Evolutionary conservation across 495 filamentous ascomycete species (phyloP).

Genomic region (Aspergillus baeticus): DNA sequence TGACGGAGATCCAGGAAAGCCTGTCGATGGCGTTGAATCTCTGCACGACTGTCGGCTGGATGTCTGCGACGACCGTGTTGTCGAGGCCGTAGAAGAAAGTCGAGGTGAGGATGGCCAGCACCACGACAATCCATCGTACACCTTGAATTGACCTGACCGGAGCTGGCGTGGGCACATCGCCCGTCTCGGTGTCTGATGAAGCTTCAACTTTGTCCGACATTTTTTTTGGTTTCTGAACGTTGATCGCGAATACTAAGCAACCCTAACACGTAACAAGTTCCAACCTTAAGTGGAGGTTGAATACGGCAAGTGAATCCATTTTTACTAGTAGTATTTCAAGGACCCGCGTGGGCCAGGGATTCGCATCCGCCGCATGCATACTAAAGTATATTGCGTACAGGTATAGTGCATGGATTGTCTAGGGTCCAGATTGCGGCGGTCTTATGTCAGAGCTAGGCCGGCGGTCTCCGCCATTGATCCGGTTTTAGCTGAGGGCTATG

Average conservation of each 20-base stretch:
- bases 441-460: too few species aligned
- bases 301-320: neutral
- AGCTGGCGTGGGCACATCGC: neutral
- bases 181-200: neutral
- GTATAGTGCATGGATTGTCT: neutral
- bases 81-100: conserved; percentile 58
- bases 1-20: conserved; percentile 55
- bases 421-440: neutral
- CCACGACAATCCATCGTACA: conserved; percentile 41
- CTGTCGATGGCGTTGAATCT: conserved; percentile 50
- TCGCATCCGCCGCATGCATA: neutral
- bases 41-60: conserved; percentile 53
- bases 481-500: too few species aligned
- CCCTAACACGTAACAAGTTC: neutral
- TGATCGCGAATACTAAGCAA: neutral
- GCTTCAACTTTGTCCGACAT: neutral
- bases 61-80: conserved; percentile 60
- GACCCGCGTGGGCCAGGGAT: neutral
- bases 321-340: neutral
- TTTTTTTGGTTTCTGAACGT: neutral
- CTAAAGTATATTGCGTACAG: neutral
- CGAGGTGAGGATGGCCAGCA: conserved; percentile 44
- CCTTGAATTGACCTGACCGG: neutral
- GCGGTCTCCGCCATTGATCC: neutral
- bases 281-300: neutral